These are phyloP conservation scores for Coemansia sp. DNA, from an alignment of 371 early-diverging fungal genomes.

Conservation along the genomic window DNA sequence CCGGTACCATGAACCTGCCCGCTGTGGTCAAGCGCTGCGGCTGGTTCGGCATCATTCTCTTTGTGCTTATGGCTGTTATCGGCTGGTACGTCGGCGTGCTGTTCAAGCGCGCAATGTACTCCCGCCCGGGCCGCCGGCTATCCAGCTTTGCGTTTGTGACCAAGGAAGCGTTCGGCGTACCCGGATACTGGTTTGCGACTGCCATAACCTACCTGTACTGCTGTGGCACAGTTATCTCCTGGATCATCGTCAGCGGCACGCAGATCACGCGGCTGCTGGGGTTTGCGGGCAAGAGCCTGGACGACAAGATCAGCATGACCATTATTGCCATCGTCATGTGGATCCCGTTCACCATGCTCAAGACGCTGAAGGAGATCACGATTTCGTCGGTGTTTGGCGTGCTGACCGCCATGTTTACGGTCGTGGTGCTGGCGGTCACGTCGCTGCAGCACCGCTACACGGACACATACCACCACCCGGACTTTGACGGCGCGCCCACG, in stretches of 20 bases:
- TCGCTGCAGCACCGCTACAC: conserved; percentile 46
- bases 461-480: conserved; percentile 60
- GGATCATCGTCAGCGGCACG: conserved; percentile 69
- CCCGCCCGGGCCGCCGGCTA: conserved; percentile 33
- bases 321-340: conserved; percentile 66
- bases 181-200: conserved; percentile 42
- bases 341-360: conserved; percentile 70
- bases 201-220: conserved; percentile 64
- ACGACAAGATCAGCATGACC: conserved; percentile 63
- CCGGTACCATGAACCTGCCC: conserved; percentile 79
- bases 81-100: conserved; percentile 70
- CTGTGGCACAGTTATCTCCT: conserved; percentile 72
- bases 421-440: conserved; percentile 66
- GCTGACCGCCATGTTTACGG: conserved; percentile 64
- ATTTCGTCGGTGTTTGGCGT: conserved; percentile 63
- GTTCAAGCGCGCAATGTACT: conserved; percentile 67
- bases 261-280: conserved; percentile 59
- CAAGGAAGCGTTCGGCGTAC: conserved; percentile 63
- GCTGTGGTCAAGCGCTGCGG: conserved; percentile 76
- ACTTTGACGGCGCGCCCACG: conserved; percentile 55
- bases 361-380: conserved; percentile 75
- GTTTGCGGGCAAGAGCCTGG: conserved; percentile 26
- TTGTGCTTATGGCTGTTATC: conserved; percentile 69
- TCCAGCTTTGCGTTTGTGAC: conserved; percentile 58
- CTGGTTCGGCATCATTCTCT: conserved; percentile 75